Base-by-base conservation (phyloP, 768 basidiomycete genomes). In the Lentinula sp. region DNA sequence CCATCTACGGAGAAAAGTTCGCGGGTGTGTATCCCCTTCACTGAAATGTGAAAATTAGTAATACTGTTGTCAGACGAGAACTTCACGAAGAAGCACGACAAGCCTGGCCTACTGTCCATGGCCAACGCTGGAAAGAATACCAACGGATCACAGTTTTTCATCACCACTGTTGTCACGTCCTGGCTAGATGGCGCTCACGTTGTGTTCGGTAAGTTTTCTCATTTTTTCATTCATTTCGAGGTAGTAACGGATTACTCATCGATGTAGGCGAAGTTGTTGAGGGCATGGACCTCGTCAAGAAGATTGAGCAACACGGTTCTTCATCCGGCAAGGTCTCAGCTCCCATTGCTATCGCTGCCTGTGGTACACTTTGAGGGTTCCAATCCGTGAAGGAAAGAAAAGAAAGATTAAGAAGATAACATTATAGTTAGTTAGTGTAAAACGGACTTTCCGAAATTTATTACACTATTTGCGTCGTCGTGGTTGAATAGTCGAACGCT, bases 91-190 rank as follows among this genome's bases (percentile, higher is more conserved):
- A 60, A 60, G 35, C 59, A 60, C 37, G 40, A 42, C 0, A 60
- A 60, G 40, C 59, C 59, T 43, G 59, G 59, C 16, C 50, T 60
- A 4, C 59, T 60, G 15, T 60, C 59, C 59, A 96, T 97, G 95
- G 93, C 93, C 7, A 95, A 95, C 68, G 91, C 91, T 5, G 95
- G 95, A 4, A 87, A 92, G 6, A 76, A 75, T 49, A 97, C 95
- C 39, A 98, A 98, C 70, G 96, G 95, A 0, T 95, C 92, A 1
- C 96, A 99, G 70, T 99, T 98, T 79, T 99, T 98, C 77, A 93
- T 98, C 70, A 98, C 95, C 7, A 97, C 95, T 4, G 95, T 88
- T 2, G 89, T 95, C 6, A 93, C 91, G 7, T 92, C 94, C 6
- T 96, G 93, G 93, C 76, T 96, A 63, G 93, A 97, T 73, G 59